Evolutionary conservation across 306 rosid species (phyloP).

Genomic region (Cicer arietinum): DNA sequence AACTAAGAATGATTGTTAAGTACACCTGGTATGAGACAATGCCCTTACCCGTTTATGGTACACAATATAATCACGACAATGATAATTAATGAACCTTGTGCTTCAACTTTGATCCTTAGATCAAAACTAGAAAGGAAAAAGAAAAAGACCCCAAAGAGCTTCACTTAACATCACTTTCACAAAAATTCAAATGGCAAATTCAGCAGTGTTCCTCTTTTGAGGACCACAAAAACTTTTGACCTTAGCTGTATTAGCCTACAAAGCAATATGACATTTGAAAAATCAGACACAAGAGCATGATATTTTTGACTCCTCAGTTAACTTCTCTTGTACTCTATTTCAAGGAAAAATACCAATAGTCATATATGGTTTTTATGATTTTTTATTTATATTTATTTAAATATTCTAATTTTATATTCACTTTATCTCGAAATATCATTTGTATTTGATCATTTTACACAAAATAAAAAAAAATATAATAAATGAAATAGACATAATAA

Average conservation of each 20-base stretch:
- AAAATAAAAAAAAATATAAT: too few relatives aligned
- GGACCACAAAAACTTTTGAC: constrained; percentile 62
- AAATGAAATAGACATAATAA: too few relatives aligned
- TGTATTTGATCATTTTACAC: too few relatives aligned
- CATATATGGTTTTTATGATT: constrained; percentile 20
- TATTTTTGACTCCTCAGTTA: constrained; percentile 49
- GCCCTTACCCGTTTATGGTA: constrained; percentile 42
- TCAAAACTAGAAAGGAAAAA: constrained; percentile 25
- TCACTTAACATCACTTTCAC: constrained; percentile 51
- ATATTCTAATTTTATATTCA: neutral
- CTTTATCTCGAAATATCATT: too few relatives aligned
- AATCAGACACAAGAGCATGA: constrained; percentile 41
- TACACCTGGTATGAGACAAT: constrained; percentile 44
- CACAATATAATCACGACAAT: constrained; percentile 38
- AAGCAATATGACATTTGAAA: constrained; percentile 45
- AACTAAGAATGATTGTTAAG: constrained; percentile 38
- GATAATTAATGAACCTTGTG: constrained; percentile 49
- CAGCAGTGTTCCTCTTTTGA: constrained; percentile 51
- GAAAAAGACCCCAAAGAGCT: constrained; percentile 43
- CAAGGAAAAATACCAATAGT: constrained; percentile 32
- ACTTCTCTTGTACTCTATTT: constrained; percentile 34
- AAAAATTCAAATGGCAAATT: constrained; percentile 51
- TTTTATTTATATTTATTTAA: neutral
- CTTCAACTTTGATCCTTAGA: constrained; percentile 37
- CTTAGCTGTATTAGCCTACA: constrained; percentile 50